Conservation (phyloP, 345 rosid genomes). For the Linum trigynum region DNA sequence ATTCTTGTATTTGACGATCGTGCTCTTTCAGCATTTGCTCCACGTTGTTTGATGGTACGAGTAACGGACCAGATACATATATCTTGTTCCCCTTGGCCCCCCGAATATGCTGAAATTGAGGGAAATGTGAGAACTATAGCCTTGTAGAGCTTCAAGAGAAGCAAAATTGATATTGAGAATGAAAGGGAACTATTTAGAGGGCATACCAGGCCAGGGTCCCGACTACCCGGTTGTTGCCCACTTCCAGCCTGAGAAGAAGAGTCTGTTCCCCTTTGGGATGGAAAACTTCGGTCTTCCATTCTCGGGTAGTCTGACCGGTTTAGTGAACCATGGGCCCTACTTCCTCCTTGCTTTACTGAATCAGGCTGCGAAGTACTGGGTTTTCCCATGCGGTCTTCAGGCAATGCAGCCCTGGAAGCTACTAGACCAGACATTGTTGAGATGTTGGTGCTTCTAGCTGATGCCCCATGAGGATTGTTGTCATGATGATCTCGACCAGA, state of each 20-base stretch:
- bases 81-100: constrained; percentile 61
- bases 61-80: constrained; percentile 74
- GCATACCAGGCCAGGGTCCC: constrained; percentile 40
- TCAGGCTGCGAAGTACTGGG: constrained; percentile 23
- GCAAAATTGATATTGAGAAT: not conserved
- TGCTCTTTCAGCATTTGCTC: constrained; percentile 93
- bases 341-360: constrained; percentile 17
- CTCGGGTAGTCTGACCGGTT: constrained; percentile 16
- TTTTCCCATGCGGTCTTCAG: constrained; percentile 28
- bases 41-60: constrained; percentile 59
- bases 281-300: constrained; percentile 28
- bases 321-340: constrained; percentile 18
- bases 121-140: constrained; percentile 12
- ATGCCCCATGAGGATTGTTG: constrained; percentile 16
- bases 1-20: constrained; percentile 65
- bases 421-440: constrained; percentile 41
- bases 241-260: constrained; percentile 30
- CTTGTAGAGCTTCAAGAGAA: not conserved
- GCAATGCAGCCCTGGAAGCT: constrained; percentile 31
- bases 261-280: constrained; percentile 17
- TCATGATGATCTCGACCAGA: constrained; percentile 20
- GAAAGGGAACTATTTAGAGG: not conserved
- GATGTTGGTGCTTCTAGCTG: constrained; percentile 29
- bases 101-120: constrained; percentile 30
- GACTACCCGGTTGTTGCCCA: constrained; percentile 19